Evolutionary conservation across 164 flowering plant genomes (phyloP), one percentile per base, ranked within the genome.

Genomic region (Cinnamomum micranthum): DNA sequence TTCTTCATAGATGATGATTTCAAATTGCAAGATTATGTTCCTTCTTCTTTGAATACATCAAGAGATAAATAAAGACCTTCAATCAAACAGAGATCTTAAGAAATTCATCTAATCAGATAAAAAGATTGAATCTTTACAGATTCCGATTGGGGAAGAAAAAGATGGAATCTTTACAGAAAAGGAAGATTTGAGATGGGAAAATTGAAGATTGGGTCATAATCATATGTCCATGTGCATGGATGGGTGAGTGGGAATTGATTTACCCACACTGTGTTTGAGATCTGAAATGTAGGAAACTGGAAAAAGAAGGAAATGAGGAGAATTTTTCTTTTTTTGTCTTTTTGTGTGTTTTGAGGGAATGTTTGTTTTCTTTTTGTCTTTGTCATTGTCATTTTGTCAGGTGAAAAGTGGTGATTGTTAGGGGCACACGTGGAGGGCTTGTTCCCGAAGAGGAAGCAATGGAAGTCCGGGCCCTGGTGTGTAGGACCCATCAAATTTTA

Each of bases 1-100:
- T 83, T 88, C 91, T 89, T 90, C 90, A 85, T 83, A 80, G 84
- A 85, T 33, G 60, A 65, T 73, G 50, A 41, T 20, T n/a, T 69
- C 65, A 15, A 20, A 19, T 9, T 9, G 7, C 64, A 31, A 59
- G 55, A 51, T 47, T 25, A 13, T 15, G 14, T 17, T 24, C 35
- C 35, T 5, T 65, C 17, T 65, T 65, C 68, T 24, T 65, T n/a
- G 2, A 20, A 60, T 20, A 60, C 22, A 20, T 60, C 64, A 60
- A 60, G 64, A 60, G 64, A 60, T 60, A 1, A 10, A 35, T n/a
- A n/a, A n/a, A n/a, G 1, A 35, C 47, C 47, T 41, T 11, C n/a
- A 60, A 60, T 60, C 23, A 20, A 17, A 17, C 19, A n/a, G 9
- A n/a, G 7, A 19, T 59, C 20, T 4, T 59, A 17, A 17, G 63